phyloP scores from a whole-genome alignment of 305 asterid genomes.

The Fraxinus sp. region DNA sequence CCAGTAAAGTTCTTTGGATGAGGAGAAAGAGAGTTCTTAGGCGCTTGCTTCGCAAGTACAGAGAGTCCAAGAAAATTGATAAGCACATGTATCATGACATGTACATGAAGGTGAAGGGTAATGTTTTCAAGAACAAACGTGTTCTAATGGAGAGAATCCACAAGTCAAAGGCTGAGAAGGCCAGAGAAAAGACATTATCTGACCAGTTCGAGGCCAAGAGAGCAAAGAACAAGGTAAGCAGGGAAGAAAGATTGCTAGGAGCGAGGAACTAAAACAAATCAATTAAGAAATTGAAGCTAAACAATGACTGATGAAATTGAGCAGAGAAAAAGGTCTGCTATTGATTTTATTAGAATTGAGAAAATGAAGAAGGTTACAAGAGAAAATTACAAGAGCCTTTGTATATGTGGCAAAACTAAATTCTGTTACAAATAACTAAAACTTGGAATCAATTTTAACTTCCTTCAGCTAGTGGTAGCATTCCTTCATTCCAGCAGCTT shows the following conservation, averaged over 20 bases:
- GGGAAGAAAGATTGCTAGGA: conserved; percentile 73
- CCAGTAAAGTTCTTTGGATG: conserved; percentile 75
- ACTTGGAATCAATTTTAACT: too few relatives aligned
- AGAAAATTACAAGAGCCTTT: too few relatives aligned
- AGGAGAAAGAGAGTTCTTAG: conserved; percentile 72
- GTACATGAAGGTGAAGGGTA: conserved; percentile 86
- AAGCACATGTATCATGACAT: conserved; percentile 80
- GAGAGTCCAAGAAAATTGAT: conserved; percentile 74
- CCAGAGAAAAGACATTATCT: conserved; percentile 71
- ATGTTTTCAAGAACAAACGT: conserved; percentile 77
- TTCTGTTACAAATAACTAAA: too few relatives aligned
- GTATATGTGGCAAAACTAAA: too few relatives aligned
- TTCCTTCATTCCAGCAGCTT: too few relatives aligned
- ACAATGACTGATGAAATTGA: too few relatives aligned
- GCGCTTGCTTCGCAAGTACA: conserved; percentile 66
- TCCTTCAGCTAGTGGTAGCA: too few relatives aligned
- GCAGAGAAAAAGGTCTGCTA: too few relatives aligned
- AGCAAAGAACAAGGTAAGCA: conserved; percentile 80
- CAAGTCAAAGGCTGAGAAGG: conserved; percentile 82
- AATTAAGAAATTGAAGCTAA: too few relatives aligned
- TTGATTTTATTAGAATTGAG: too few relatives aligned
- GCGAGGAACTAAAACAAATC: conserved; percentile 24
- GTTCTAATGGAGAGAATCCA: conserved; percentile 80
- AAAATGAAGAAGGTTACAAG: too few relatives aligned
- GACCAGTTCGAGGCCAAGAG: conserved; percentile 79